Conservation (phyloP, 2,329 filamentous ascomycete species). For the Phaeomoniella chlamydospora region DNA sequence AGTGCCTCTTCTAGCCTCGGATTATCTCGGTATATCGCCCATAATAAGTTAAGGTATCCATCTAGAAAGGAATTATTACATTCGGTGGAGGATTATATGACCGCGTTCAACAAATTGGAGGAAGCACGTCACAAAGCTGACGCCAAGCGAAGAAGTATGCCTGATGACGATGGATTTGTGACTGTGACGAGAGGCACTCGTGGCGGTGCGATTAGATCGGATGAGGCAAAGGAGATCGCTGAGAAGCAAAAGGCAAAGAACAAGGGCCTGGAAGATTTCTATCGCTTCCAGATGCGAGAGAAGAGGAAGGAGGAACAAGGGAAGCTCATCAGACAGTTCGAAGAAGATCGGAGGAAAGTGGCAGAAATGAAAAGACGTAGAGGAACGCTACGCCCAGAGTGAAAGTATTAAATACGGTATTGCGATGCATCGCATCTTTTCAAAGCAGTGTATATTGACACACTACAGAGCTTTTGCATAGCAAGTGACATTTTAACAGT, state of each 20-base stretch:
- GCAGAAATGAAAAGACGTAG: conserved; percentile 54
- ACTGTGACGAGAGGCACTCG: conserved; percentile 72
- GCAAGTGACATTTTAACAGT: neutral
- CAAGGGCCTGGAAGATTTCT: conserved; percentile 58
- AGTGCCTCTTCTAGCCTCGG: conserved; percentile 46
- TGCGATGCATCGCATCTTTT: neutral
- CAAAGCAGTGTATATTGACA: neutral
- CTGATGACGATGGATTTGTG: conserved; percentile 90
- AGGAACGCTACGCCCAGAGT: conserved; percentile 33
- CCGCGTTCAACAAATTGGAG: conserved; percentile 54
- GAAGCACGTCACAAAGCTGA: conserved; percentile 49
- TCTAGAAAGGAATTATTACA: conserved; percentile 51
- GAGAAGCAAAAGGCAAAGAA: conserved; percentile 49
- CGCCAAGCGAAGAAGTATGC: conserved; percentile 55
- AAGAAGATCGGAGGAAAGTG: conserved; percentile 61
- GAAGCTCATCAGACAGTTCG: conserved; percentile 56
- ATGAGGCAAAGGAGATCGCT: conserved; percentile 48
- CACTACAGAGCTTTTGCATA: neutral
- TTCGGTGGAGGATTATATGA: conserved; percentile 75
- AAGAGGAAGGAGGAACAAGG: conserved; percentile 61
- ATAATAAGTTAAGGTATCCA: conserved; percentile 60
- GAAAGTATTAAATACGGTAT: neutral
- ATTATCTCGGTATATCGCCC: conserved; percentile 36
- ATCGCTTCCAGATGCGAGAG: conserved; percentile 71
- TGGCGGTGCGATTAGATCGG: conserved; percentile 58